Conservation (phyloP, 1,284 basidiomycete genomes). For the Ceraceosorus guamensis region DNA sequence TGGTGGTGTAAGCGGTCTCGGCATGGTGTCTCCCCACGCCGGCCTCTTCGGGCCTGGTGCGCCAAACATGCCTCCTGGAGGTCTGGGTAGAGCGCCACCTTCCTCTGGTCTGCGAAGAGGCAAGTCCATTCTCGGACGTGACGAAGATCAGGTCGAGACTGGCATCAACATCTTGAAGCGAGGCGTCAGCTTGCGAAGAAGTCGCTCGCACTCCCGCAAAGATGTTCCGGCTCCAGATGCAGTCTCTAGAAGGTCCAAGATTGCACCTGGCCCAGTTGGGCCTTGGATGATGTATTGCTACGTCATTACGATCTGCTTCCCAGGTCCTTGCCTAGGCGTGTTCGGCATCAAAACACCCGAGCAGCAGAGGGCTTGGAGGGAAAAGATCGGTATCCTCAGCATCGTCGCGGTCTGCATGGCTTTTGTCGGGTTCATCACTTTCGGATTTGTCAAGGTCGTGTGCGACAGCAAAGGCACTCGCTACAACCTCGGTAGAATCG, state of each 20-base stretch:
- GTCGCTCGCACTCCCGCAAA: constrained; percentile 19
- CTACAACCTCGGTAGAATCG: constrained; percentile 70
- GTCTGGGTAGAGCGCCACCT: constrained; percentile 28
- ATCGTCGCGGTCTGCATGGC: constrained; percentile 79
- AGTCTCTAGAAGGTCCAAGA: constrained; percentile 19
- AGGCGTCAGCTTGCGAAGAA: constrained; percentile 42
- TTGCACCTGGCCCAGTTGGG: constrained; percentile 67
- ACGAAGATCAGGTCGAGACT: constrained; percentile 46
- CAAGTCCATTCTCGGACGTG: constrained; percentile 46
- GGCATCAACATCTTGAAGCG: constrained; percentile 47
- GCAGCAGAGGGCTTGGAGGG: constrained; percentile 90
- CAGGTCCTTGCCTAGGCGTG: constrained; percentile 54
- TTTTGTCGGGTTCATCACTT: constrained; percentile 91
- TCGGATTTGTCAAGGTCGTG: constrained; percentile 93
- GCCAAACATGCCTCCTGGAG: constrained; percentile 29
- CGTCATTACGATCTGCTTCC: constrained; percentile 74
- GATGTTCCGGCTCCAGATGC: constrained; percentile 28
- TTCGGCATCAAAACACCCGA: constrained; percentile 82
- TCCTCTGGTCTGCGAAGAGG: constrained; percentile 32
- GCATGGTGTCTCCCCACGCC: constrained; percentile 16
- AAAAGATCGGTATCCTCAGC: constrained; percentile 88
- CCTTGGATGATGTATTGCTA: constrained; percentile 96
- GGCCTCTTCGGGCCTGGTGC: constrained; percentile 7
- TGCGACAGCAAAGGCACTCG: constrained; percentile 77
- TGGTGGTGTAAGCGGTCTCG: constrained; percentile 45